These are phyloP conservation scores for Bryoglossum gracile DNA, from an alignment of 495 filamentous ascomycete genomes.

Conservation along the genomic window DNA sequence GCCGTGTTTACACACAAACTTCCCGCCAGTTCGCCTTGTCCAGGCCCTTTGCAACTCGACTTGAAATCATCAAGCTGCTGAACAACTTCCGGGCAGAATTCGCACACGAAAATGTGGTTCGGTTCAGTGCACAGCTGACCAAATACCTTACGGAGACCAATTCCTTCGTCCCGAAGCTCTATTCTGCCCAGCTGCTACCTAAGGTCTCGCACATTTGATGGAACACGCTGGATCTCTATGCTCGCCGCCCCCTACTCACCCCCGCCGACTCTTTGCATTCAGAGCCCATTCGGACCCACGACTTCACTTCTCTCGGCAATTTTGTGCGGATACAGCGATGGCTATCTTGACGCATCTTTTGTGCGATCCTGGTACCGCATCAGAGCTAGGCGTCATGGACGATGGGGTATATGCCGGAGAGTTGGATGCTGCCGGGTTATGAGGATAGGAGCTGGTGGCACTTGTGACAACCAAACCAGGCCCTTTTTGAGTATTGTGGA, in stretches of 20 bases:
- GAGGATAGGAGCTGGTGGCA: no score
- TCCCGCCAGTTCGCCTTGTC: slow-evolving; percentile 46
- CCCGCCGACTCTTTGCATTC: slow-evolving; percentile 35
- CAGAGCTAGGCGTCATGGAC: no score
- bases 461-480: no score
- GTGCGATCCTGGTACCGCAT: no score
- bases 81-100: slow-evolving; percentile 42
- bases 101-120: slow-evolving; percentile 45
- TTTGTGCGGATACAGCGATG: slow-evolving; percentile 37
- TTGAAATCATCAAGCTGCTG: slow-evolving; percentile 41
- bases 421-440: no score
- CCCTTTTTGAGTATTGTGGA: no score
- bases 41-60: slow-evolving; percentile 39
- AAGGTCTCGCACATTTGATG: slow-evolving; percentile 19
- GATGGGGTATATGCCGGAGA: no score
- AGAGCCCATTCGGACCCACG: slow-evolving; percentile 31
- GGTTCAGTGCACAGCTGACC: slow-evolving; percentile 37
- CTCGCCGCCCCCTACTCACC: slow-evolving; percentile 50
- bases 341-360: no score
- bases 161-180: background rate
- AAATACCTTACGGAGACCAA: slow-evolving; percentile 30
- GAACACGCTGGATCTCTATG: slow-evolving; percentile 32
- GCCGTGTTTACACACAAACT: slow-evolving; percentile 36
- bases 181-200: background rate
- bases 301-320: slow-evolving; percentile 40